These are phyloP conservation scores for Nidularia pulvinata DNA, from an alignment of 768 basidiomycete species.

Conservation along the genomic window DNA sequence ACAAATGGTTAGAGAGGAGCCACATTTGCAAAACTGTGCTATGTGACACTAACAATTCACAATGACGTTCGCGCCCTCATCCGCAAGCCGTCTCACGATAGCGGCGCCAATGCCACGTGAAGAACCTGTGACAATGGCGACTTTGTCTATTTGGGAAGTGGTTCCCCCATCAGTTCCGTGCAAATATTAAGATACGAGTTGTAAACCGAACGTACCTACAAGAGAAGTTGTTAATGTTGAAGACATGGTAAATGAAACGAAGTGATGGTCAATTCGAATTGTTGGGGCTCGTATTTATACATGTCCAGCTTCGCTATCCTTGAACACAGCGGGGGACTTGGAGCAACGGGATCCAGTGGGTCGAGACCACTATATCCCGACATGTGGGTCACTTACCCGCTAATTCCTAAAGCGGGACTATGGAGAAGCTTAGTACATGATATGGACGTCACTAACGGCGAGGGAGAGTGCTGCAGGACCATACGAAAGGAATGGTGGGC, in stretches of 20 bases:
- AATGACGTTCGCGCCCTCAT: conserved; percentile 55
- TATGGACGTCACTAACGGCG: too few relatives aligned
- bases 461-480: too few relatives aligned
- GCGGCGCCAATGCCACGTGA: conserved; percentile 63
- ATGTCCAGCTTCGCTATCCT: too few relatives aligned
- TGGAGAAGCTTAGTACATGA: too few relatives aligned
- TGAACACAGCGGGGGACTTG: too few relatives aligned
- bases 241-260: too few relatives aligned
- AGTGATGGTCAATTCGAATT: not conserved
- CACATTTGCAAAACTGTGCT: not conserved
- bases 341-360: too few relatives aligned
- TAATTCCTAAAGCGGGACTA: too few relatives aligned
- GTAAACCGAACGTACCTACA: conserved; percentile 9
- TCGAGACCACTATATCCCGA: too few relatives aligned
- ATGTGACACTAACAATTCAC: conserved; percentile 38
- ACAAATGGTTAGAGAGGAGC: not conserved
- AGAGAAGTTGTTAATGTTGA: conserved; percentile 16
- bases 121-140: conserved; percentile 59
- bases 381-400: too few relatives aligned
- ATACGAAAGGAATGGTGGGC: too few relatives aligned
- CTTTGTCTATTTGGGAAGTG: conserved; percentile 29
- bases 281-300: not conserved
- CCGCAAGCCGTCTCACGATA: conserved; percentile 50
- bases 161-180: not conserved
- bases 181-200: too few relatives aligned